phyloP scores from a whole-genome alignment of 2,329 filamentous ascomycete genomes.

The Mycogone perniciosa region DNA sequence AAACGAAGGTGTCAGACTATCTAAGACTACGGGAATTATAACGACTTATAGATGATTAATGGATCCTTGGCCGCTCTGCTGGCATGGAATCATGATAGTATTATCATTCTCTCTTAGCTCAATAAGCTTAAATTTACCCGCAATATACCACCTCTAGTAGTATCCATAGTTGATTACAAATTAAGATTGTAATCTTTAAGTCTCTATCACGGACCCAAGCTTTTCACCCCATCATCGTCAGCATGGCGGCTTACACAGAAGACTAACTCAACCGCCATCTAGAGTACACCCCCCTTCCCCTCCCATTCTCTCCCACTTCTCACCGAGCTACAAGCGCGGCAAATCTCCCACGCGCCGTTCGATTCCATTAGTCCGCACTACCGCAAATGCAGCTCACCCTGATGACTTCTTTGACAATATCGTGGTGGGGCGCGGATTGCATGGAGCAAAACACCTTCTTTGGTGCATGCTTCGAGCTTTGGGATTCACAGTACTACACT shows the following conservation, averaged over 20 bases:
- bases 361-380: slow-evolving; percentile 51
- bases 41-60: too few species aligned
- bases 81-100: too few species aligned
- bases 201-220: too few species aligned
- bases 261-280: slow-evolving; percentile 27
- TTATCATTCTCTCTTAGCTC: too few species aligned
- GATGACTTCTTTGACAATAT: slow-evolving; percentile 39
- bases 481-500: slow-evolving; percentile 44
- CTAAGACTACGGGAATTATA: too few species aligned
- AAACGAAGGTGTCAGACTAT: too few species aligned
- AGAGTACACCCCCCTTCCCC: slow-evolving; percentile 19
- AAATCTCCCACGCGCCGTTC: slow-evolving; percentile 47
- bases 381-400: slow-evolving; percentile 29
- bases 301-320: slow-evolving; percentile 25
- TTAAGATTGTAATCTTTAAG: too few species aligned
- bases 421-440: slow-evolving; percentile 47
- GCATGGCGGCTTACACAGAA: slow-evolving; percentile 12
- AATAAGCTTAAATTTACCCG: too few species aligned
- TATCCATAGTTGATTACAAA: too few species aligned
- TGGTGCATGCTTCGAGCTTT: slow-evolving; percentile 40
- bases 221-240: too few species aligned
- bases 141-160: too few species aligned
- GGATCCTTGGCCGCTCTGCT: too few species aligned
- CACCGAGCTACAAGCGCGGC: slow-evolving; percentile 28
- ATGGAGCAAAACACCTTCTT: slow-evolving; percentile 45